Base-by-base conservation (phyloP, 1,284 basidiomycete species). In the Moniliophthora roreri region DNA sequence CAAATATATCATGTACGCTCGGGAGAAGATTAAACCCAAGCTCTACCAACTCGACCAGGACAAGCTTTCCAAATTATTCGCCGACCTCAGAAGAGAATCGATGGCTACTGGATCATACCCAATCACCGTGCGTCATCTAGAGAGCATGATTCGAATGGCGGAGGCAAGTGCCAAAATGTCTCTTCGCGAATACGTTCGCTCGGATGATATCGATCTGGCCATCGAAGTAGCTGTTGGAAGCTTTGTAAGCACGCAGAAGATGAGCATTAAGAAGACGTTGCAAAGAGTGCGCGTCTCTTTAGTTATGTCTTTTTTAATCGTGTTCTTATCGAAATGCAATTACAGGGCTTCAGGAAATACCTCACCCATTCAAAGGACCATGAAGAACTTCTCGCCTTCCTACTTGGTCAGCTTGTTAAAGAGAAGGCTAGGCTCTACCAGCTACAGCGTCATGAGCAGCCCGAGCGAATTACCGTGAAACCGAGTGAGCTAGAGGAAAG, bases 101-200 rank as follows among this genome's bases (percentile, higher is more conserved):
- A 79, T 96, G 60, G 93, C 94, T 13, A 99, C 97, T 1, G 96
- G 96, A 34, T 98, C 94, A 18, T 98, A 93, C 75, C 96, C 96
- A 3, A 98, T 99, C 68, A 99, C 97, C 3, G 92, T 99, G 45
- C 91, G 97, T 59, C 97, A 98, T 67, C 73, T 99, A 56, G 97
- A 99, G 74, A 95, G 93, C 67, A 98, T 98, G 92, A 99, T 99
- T 71, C 87, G 97, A 41, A 99, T 99, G 97, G 85, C 94, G 1
- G 96, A 99, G 70, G 95, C 97, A 13, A 94, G 91, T 62, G 97
- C 96, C 42, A 98, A 98, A 79, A 99, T 99, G 96, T 89, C 95
- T 55, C 76, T 99, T 58, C 82, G 97, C 48, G 97, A 99, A 70
- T 98, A 93, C 65, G 97, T 99, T 45, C 85, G 97, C 37, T 79